Base-by-base conservation (phyloP, 2,329 filamentous ascomycete genomes). In the Diaporthe citrichinensis region DNA sequence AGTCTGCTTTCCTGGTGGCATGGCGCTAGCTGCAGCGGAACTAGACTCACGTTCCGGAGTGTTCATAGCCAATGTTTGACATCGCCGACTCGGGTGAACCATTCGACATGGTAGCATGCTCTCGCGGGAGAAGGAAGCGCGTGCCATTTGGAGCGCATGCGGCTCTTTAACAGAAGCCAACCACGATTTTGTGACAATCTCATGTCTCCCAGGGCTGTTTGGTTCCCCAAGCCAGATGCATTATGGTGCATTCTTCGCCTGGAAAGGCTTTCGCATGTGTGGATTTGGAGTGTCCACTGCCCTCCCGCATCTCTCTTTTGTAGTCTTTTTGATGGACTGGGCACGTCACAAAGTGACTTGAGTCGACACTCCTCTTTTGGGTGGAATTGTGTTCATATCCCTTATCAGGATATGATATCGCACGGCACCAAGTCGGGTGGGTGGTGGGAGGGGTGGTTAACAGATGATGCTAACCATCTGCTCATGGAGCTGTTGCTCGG, bases 21-120 rank as follows among this genome's bases (percentile, higher is more conserved):
- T 23, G 41, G 34, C 65, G 49, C 65, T 55, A 69, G 65, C n/a
- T 69, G 49, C 34, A 31, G 65, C 31, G 25, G 15, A 10, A 28
- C 12, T 17, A 69, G n/a, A 69, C 31, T 23, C 49, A 25, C 36
- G n/a, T 34, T 41, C n/a, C 49, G n/a, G n/a, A 41, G 34, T 20
- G 14, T 41, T 41, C 20, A 55, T 23, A 55, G 49, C 34, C 34
- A 28, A 20, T 41, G n/a, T 28, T 41, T 41, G 49, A 55, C 49
- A 53, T 17, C 9, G 34, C 49, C 34, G n/a, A 39, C 49, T 55
- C n/a, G n/a, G 31, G 12, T 34, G 31, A 14, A 17, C 23, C 31
- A 20, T 68, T 28, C 12, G 23, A 23, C 14, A 39, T 53, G 46
- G 9, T 23, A 28, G 31, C 14, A 39, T 20, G 23, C 23, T 14